These are phyloP conservation scores for Mycena metata DNA, from an alignment of 768 basidiomycete species.

Conservation along the genomic window DNA sequence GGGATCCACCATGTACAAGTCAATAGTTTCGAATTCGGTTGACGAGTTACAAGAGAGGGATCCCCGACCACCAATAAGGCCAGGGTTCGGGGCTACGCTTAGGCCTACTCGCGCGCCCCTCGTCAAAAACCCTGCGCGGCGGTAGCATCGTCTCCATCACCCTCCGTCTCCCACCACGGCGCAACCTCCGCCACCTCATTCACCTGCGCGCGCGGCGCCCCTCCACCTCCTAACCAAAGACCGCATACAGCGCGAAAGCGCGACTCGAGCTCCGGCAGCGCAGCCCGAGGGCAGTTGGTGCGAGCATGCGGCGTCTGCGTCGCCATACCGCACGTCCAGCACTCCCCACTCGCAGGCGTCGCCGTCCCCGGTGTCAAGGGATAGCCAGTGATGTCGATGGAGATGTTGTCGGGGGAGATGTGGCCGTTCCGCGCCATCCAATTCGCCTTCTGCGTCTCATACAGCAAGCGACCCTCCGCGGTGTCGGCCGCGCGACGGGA, in stretches of 20 bases:
- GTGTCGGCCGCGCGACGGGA: background rate
- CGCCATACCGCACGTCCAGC: constrained; percentile 16
- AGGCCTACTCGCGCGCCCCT: background rate
- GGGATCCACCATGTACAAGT: constrained; percentile 12
- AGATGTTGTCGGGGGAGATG: background rate
- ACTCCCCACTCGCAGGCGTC: constrained; percentile 2
- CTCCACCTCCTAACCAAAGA: background rate
- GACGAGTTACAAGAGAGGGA: background rate
- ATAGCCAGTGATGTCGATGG: constrained; percentile 1
- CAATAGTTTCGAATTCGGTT: background rate
- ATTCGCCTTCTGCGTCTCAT: background rate
- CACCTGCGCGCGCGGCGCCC: background rate
- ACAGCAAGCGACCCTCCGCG: background rate
- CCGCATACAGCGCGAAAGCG: constrained; percentile 2
- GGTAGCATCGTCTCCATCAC: background rate
- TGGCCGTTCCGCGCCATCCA: background rate
- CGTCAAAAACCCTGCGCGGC: background rate
- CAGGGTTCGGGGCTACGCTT: background rate
- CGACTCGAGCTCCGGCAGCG: background rate
- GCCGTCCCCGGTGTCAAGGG: constrained; percentile 19
- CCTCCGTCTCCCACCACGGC: background rate
- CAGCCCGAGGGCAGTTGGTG: background rate
- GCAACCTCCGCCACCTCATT: background rate
- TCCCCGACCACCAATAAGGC: constrained; percentile 12
- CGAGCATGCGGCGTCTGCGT: background rate